Conservation (phyloP, 306 rosid genomes). For the Citrullus amarus region DNA sequence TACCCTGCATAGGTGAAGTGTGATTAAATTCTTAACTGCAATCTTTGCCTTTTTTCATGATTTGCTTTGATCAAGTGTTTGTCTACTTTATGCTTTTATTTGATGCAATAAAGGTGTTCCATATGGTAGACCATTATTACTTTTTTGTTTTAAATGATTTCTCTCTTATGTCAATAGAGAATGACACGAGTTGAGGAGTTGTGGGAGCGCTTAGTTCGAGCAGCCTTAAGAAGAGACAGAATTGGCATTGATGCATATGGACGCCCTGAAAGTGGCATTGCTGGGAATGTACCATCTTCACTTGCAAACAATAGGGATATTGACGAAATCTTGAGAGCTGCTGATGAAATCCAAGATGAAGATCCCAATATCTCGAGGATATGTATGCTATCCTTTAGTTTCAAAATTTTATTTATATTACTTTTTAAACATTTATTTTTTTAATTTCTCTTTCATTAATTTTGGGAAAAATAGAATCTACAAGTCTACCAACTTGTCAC, state of each 20-base stretch:
- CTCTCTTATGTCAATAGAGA: constrained; percentile 12
- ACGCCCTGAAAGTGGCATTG: constrained; percentile 56
- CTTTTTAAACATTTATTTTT: not conserved
- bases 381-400: constrained; percentile 25
- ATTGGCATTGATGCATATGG: constrained; percentile 62
- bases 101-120: not conserved
- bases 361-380: constrained; percentile 76
- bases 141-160: not conserved
- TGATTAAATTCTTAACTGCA: not conserved
- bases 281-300: constrained; percentile 82
- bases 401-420: not conserved
- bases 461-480: not conserved
- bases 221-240: constrained; percentile 69
- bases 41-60: not conserved
- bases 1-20: not conserved
- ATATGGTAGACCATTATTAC: too few species aligned
- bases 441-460: not conserved
- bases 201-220: constrained; percentile 88
- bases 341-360: constrained; percentile 92
- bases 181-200: constrained; percentile 76
- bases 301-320: constrained; percentile 88
- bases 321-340: constrained; percentile 87
- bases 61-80: not conserved
- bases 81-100: not conserved
- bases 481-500: not conserved